A percentile compares a stretch with the other conserved stretches of the same genome.
phyloP scores from a whole-genome alignment of 2,329 filamentous ascomycete genomes.

The Fusarium musae region DNA sequence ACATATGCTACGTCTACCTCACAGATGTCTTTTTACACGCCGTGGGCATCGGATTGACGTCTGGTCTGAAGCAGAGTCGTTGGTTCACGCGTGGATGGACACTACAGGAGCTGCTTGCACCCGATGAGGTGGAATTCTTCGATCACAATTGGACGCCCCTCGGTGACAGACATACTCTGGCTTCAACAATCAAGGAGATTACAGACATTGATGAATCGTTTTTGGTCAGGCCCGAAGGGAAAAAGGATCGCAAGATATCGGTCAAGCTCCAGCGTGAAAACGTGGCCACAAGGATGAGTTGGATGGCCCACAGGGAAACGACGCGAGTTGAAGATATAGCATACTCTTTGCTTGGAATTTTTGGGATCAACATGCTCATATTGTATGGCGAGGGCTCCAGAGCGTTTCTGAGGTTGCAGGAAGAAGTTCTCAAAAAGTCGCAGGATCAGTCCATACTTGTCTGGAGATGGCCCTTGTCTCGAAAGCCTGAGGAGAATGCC shows the following conservation, averaged over 20 bases:
- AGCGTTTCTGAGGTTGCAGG: constrained; percentile 50
- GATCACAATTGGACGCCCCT: constrained; percentile 38
- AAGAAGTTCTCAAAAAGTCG: constrained; percentile 49
- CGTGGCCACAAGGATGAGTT: constrained; percentile 49
- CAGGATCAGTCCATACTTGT: constrained; percentile 52
- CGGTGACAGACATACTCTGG: constrained; percentile 33
- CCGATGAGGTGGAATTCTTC: constrained; percentile 43
- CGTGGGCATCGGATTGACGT: constrained; percentile 19
- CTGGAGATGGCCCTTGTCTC: constrained; percentile 39
- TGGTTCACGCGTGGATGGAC: constrained; percentile 44
- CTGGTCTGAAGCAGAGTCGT: constrained; percentile 37
- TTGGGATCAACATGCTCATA: constrained; percentile 50
- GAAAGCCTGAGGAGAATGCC: constrained; percentile 17
- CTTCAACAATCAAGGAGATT: constrained; percentile 36
- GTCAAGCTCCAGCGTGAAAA: constrained; percentile 39
- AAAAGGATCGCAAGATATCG: constrained; percentile 33
- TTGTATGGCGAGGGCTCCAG: constrained; percentile 51
- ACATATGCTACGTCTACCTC: constrained; percentile 40
- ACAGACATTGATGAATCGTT: constrained; percentile 40
- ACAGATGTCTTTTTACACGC: constrained; percentile 35
- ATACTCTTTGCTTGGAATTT: constrained; percentile 51
- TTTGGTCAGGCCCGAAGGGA: constrained; percentile 28
- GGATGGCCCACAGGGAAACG: constrained; percentile 49
- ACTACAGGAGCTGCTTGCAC: constrained; percentile 42
- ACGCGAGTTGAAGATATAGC: constrained; percentile 48